Base-by-base conservation (phyloP, 768 basidiomycete species). In the Clavaria fumosa region DNA sequence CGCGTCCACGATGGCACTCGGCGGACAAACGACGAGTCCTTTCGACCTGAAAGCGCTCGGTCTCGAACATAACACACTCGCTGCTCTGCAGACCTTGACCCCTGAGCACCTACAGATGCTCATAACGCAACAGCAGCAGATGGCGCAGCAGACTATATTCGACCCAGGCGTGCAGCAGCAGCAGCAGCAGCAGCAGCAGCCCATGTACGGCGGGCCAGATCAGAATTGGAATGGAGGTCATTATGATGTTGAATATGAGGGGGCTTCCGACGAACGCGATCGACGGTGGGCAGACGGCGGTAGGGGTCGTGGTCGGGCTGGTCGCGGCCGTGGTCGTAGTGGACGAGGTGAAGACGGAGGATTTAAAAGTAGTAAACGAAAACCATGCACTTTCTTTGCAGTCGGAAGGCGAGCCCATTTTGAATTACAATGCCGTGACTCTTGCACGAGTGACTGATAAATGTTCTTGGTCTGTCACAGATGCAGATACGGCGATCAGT, bases 361-460 rank as follows among this genome's bases (percentile, higher is more conserved):
- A 46, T 72, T 66, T 78, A 79, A 69, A 77, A 69, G 69, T 60
- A 80, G 64, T 72, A 83, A 75, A 75, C 73, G 77, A 75, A 75
- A 72, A 75, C 76, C 78, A 62, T 86, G 83, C 79, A 78, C 67
- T 70, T 86, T 85, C 67, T 85, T 75, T 72, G 72, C 72, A 64
- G 70, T 75, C 72, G 83, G 82, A 82, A 85, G 82, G 83, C 79
- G 75, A 85, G 83, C 78, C 72, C 67, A n/a, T n/a, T n/a, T n/a
- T n/a, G n/a, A n/a, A n/a, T n/a, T n/a, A n/a, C n/a, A n/a, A n/a
- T n/a, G n/a, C n/a, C n/a, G n/a, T n/a, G n/a, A n/a, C n/a, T n/a
- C n/a, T n/a, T n/a, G n/a, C n/a, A n/a, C n/a, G n/a, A n/a, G n/a
- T n/a, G n/a, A n/a, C n/a, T n/a, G n/a, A n/a, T n/a, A n/a, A n/a